Base-by-base conservation (phyloP, 2,329 filamentous ascomycete species). In the Sclerotiophoma versabilis region DNA sequence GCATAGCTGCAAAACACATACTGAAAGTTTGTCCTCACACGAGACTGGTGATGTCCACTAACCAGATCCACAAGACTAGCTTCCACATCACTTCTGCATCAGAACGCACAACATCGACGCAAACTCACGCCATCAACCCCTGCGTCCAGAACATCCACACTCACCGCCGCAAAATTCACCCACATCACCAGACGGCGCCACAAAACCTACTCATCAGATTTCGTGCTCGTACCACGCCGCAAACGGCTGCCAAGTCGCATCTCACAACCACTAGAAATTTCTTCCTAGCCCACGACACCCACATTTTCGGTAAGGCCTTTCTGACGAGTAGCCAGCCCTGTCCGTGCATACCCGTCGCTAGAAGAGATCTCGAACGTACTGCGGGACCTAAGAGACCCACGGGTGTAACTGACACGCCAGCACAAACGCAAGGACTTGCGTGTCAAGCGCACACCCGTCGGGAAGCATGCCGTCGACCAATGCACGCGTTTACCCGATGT, bases 281-380 rank as follows among this genome's bases (percentile, higher is more conserved):
- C 34, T 49, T 46, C 20, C 41, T 36, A 38, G 33, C 27, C 33
- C 45, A 44, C 34, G n/a, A n/a, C 27, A 33, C 15, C 22, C 37
- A 41, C 29, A 19, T 14, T 46, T 41, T 33, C 7, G 22, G 41
- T 39, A 42, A 36, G 17, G 19, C n/a, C 34, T 26, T 30, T 22
- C n/a, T 36, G 19, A 33, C 23, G 22, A 27, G n/a, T 9, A 32
- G 22, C 37, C 37, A 38, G 41, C 49, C 33, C 27, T 38, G 45
- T 45, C 39, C 33, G 51, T 54, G 51, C 51, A 54, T 54, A 54
- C 51, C 51, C 51, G 51, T 54, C 51, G 45, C 45, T 54, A 54
- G 51, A 49, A 49, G 42, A 37, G 45, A 54, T 49, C 51, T 54
- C 51, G 51, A 54, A 54, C 51, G 39, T n/a, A 22, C 39, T 54